phyloP scores from a whole-genome alignment of 2,329 filamentous ascomycete species.

The Pseudocercospora crystallina region DNA sequence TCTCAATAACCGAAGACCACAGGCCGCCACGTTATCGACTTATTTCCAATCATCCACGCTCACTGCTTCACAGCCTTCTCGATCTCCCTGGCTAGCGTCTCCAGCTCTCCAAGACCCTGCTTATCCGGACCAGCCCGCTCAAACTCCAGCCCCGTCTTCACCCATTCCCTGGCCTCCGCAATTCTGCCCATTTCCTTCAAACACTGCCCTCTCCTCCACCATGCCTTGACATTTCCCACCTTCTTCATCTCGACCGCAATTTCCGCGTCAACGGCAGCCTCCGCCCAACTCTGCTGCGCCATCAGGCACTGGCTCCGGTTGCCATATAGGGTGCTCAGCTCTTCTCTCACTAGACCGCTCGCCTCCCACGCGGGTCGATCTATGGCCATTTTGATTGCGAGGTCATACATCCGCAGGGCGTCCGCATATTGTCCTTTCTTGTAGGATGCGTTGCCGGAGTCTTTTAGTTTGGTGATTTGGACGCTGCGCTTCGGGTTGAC shows the following conservation, averaged over 20 bases:
- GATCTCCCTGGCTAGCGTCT: slow-evolving; percentile 30
- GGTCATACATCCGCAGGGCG: slow-evolving; percentile 75
- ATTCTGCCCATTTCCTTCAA: slow-evolving; percentile 86
- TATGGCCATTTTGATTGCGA: slow-evolving; percentile 88
- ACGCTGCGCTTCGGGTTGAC: slow-evolving; percentile 90
- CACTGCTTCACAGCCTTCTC: slow-evolving; percentile 22
- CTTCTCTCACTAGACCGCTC: slow-evolving; percentile 76
- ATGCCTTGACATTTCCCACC: slow-evolving; percentile 86
- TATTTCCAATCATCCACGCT: not conserved
- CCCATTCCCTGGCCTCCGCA: slow-evolving; percentile 78
- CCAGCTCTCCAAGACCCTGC: slow-evolving; percentile 31
- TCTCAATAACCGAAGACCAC: too few species aligned
- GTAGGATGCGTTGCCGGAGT: slow-evolving; percentile 79
- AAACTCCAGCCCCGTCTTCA: slow-evolving; percentile 71
- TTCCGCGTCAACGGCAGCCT: slow-evolving; percentile 84
- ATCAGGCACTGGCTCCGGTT: slow-evolving; percentile 92
- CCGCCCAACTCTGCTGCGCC: slow-evolving; percentile 76
- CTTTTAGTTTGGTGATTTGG: slow-evolving; percentile 85
- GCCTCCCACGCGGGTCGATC: slow-evolving; percentile 86
- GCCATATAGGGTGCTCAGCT: slow-evolving; percentile 74
- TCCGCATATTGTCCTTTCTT: slow-evolving; percentile 73
- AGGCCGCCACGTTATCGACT: too few species aligned
- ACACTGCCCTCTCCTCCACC: slow-evolving; percentile 85
- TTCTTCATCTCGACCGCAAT: slow-evolving; percentile 83
- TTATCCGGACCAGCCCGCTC: slow-evolving; percentile 36